Percentiles rank a stretch among this genome's conserved stretches.
These are phyloP conservation scores for Fusarium hainanense DNA, from an alignment of 2,329 filamentous ascomycete genomes.

Conservation along the genomic window DNA sequence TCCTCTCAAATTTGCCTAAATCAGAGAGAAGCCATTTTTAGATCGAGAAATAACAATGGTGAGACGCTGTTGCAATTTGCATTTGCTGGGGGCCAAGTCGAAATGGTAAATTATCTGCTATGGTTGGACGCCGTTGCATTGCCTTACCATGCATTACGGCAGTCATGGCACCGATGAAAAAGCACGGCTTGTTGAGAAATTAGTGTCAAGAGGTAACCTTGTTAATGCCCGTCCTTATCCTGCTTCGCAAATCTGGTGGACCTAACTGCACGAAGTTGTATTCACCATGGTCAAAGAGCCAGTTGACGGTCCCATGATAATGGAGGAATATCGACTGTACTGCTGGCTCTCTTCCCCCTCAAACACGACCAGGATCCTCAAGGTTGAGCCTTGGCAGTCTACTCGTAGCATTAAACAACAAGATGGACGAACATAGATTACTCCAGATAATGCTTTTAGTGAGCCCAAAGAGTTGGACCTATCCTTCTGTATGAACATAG, in stretches of 20 bases:
- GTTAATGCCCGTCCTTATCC: neutral
- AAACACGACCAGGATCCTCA: neutral
- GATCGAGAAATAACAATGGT: too few species aligned
- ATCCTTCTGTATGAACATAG: slow-evolving; percentile 39
- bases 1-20: too few species aligned
- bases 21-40: too few species aligned
- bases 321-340: neutral
- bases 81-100: too few species aligned
- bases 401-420: neutral
- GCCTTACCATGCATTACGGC: too few species aligned
- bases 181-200: neutral
- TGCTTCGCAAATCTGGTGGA: neutral
- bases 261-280: neutral
- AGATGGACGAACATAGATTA: slow-evolving; percentile 29
- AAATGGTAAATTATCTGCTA: too few species aligned
- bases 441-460: slow-evolving; percentile 40
- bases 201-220: neutral
- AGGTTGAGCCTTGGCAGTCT: neutral
- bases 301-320: neutral
- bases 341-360: neutral
- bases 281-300: neutral
- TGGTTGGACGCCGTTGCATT: too few species aligned
- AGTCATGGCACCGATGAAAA: too few species aligned
- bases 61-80: too few species aligned
- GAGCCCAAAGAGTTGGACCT: slow-evolving; percentile 35